Percentiles rank a stretch among this genome's conserved stretches.
Evolutionary conservation across 2,329 filamentous ascomycete species (phyloP).

Genomic region (Aspergillus fischeri): DNA sequence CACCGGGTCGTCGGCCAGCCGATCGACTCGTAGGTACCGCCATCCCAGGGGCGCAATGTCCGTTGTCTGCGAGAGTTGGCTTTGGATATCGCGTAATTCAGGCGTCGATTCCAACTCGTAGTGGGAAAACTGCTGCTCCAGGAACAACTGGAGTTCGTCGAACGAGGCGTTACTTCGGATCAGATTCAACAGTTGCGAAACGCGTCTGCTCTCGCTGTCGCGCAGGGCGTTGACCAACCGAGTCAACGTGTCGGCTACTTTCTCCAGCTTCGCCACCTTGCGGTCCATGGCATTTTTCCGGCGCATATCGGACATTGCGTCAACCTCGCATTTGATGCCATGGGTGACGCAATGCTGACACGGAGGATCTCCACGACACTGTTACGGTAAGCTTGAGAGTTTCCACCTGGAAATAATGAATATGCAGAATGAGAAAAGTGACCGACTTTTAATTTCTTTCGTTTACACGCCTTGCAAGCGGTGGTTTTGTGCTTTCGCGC

Average conservation of each 20-base stretch:
- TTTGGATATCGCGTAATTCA: constrained; percentile 13
- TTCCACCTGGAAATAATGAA: no score
- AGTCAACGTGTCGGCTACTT: constrained; percentile 13
- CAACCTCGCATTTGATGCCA: constrained; percentile 21
- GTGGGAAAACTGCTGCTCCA: constrained; percentile 14
- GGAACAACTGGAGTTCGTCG: constrained; percentile 18
- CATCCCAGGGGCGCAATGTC: constrained; percentile 4
- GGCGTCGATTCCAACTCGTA: constrained; percentile 11
- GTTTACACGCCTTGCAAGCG: constrained; percentile 20
- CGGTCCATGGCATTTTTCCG: constrained; percentile 23
- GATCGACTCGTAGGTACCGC: constrained; percentile 21
- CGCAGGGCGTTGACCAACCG: constrained; percentile 19
- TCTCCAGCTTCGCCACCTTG: constrained; percentile 18
- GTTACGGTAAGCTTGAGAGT: background rate
- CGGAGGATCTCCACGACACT: constrained; percentile 27
- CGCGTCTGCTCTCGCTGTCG: constrained; percentile 12
- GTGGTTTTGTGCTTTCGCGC: constrained; percentile 21
- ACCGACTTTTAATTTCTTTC: constrained; percentile 21
- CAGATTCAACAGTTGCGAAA: constrained; percentile 20
- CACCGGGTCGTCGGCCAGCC: constrained; percentile 23
- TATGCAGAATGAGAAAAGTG: background rate
- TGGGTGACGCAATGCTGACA: constrained; percentile 26
- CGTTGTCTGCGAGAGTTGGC: constrained; percentile 1
- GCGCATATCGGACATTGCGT: constrained; percentile 26
- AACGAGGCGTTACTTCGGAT: constrained; percentile 24